Percentiles rank a stretch among this genome's conserved stretches.
phyloP scores from a whole-genome alignment of 208 protist species.

The Trypanosoma mega region DNA sequence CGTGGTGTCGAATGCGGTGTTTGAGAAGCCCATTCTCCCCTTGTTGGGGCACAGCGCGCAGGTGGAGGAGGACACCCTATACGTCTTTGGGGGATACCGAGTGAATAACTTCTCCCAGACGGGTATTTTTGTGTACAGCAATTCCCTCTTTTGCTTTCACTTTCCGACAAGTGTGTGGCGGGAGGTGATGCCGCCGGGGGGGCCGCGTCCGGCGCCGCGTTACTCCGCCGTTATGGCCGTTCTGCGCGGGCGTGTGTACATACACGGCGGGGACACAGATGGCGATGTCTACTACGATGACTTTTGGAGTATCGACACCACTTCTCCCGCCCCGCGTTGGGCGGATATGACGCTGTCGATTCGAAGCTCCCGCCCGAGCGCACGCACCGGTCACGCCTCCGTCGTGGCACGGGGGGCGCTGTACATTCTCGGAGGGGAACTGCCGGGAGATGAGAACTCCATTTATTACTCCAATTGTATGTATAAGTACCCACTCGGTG shows the following conservation, averaged over 20 bases:
- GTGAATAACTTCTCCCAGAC: not conserved
- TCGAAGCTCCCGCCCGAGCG: constrained; percentile 31
- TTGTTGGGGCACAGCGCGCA: constrained; percentile 60
- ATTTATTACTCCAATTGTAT: constrained; percentile 51
- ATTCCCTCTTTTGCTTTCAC: constrained; percentile 56
- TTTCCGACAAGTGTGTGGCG: constrained; percentile 38
- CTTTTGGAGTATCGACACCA: constrained; percentile 61
- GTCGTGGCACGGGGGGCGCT: constrained; percentile 46
- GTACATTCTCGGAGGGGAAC: constrained; percentile 74
- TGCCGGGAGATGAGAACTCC: constrained; percentile 18
- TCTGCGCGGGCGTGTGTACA: constrained; percentile 40
- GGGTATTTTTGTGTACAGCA: constrained; percentile 35
- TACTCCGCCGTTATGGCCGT: constrained; percentile 62
- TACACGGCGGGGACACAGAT: constrained; percentile 81
- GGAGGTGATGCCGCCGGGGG: constrained; percentile 13
- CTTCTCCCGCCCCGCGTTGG: constrained; percentile 1
- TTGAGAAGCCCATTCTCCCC: constrained; percentile 29
- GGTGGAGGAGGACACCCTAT: constrained; percentile 50
- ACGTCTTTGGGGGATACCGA: constrained; percentile 65
- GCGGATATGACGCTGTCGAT: constrained; percentile 20
- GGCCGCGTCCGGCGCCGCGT: constrained; percentile 32
- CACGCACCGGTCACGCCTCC: constrained; percentile 62
- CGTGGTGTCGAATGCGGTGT: constrained; percentile 26
- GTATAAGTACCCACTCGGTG: constrained; percentile 56
- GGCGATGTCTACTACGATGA: constrained; percentile 70